phyloP scores from a whole-genome alignment of 2,329 filamentous ascomycete species.

The Helotiales sp. region DNA sequence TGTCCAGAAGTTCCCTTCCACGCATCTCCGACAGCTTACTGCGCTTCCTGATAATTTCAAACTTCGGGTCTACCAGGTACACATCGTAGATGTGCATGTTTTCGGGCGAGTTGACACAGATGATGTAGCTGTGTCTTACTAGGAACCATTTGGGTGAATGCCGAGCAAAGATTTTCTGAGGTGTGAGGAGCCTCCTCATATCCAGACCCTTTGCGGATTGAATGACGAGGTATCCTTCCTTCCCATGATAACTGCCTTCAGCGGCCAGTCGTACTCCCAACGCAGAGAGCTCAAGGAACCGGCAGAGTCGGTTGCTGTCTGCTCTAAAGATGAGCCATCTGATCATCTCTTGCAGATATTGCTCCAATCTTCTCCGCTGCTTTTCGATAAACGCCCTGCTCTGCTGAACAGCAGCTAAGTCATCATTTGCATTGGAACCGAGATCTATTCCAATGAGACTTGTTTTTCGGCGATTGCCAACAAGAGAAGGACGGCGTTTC shows the following conservation, averaged over 20 bases:
- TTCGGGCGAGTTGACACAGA: conserved; percentile 97
- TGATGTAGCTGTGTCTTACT: conserved; percentile 96
- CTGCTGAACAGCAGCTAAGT: conserved; percentile 45
- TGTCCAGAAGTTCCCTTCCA: conserved; percentile 63
- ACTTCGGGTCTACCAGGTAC: conserved; percentile 91
- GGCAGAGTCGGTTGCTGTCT: conserved; percentile 93
- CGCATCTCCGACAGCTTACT: conserved; percentile 57
- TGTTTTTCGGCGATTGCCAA: conserved; percentile 53
- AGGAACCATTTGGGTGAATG: conserved; percentile 97
- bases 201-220: conserved; percentile 89
- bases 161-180: conserved; percentile 76
- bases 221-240: conserved; percentile 93
- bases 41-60: conserved; percentile 78
- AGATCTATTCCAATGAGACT: conserved; percentile 46
- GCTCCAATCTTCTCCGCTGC: conserved; percentile 84
- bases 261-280: conserved; percentile 91
- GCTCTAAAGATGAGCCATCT: conserved; percentile 95
- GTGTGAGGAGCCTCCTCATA: conserved; percentile 80
- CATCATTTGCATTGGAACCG: conserved; percentile 48
- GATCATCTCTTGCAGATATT: conserved; percentile 92
- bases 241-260: conserved; percentile 96
- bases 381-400: conserved; percentile 70
- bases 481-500: conserved; percentile 56
- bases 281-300: conserved; percentile 93
- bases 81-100: conserved; percentile 99